Evolutionary conservation across 228 moss, liverwort and hornwort species (phyloP).

Genomic region (Sphagnum magellanicum): DNA sequence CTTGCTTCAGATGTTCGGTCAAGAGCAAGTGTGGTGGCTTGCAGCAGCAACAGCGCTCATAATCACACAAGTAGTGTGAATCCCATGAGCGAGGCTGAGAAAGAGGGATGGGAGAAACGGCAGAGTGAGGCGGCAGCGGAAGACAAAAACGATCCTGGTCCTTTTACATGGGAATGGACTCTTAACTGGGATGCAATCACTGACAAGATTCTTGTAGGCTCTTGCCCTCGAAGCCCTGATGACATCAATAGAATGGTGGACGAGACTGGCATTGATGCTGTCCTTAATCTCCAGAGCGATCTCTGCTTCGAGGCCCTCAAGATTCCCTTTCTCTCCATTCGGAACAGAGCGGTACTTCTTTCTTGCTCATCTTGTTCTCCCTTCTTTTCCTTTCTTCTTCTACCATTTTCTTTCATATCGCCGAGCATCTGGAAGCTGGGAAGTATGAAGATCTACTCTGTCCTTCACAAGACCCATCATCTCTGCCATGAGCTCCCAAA

Average conservation of each 20-base stretch:
- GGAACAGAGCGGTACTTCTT: slow-evolving; percentile 10
- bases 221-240: slow-evolving; percentile 40
- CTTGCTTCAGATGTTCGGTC: neutral
- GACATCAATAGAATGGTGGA: slow-evolving; percentile 43
- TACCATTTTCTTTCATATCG: too few relatives aligned
- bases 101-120: slow-evolving; percentile 51
- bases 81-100: slow-evolving; percentile 40
- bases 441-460: too few relatives aligned
- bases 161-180: slow-evolving; percentile 52
- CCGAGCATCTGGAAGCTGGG: too few relatives aligned
- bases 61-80: slow-evolving; percentile 5
- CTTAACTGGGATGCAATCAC: slow-evolving; percentile 37
- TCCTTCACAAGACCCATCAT: too few relatives aligned
- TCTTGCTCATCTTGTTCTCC: too few relatives aligned
- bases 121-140: slow-evolving; percentile 26
- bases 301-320: slow-evolving; percentile 55
- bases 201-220: slow-evolving; percentile 33
- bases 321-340: slow-evolving; percentile 28
- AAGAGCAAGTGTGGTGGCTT: neutral
- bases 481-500: too few relatives aligned
- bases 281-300: slow-evolving; percentile 44
- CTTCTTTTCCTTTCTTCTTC: too few relatives aligned
- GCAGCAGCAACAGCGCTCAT: neutral
- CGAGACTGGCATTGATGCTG: slow-evolving; percentile 41
- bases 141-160: slow-evolving; percentile 20